A percentile compares a stretch with the other conserved stretches of the same genome.
Conservation (phyloP, 371 early-diverging fungal genomes). For the Mortierella sp. region DNA sequence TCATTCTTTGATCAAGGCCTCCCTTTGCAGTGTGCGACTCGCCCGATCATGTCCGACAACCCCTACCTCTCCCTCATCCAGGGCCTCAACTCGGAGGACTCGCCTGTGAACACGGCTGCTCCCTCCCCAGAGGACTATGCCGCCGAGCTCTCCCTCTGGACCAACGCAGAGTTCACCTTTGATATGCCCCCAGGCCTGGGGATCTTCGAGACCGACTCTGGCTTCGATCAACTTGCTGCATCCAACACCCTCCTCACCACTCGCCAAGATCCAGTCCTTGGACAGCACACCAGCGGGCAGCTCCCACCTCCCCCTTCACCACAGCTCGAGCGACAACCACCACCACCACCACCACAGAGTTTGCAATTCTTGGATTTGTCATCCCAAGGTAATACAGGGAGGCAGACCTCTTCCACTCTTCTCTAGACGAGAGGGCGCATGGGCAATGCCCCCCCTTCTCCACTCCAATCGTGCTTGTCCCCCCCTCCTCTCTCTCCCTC, state of each 20-base stretch:
- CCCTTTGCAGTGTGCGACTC: no score
- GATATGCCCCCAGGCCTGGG: slow-evolving; percentile 69
- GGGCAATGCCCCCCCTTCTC: slow-evolving; percentile 1
- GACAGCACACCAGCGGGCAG: neutral
- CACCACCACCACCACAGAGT: slow-evolving; percentile 3
- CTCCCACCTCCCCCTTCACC: no score
- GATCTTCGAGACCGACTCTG: slow-evolving; percentile 61
- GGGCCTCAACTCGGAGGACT: slow-evolving; percentile 45
- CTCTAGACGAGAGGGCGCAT: no score
- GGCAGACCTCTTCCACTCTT: no score
- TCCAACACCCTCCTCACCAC: slow-evolving; percentile 13
- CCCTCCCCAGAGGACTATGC: slow-evolving; percentile 45
- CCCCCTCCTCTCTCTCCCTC: neutral
- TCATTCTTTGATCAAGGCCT: no score
- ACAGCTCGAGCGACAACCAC: slow-evolving; percentile 3
- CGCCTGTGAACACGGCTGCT: slow-evolving; percentile 16
- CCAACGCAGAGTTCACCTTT: slow-evolving; percentile 73
- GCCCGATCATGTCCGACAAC: slow-evolving; percentile 42
- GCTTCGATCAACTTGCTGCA: slow-evolving; percentile 17
- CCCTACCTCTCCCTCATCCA: slow-evolving; percentile 32
- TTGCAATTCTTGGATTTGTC: slow-evolving; percentile 17
- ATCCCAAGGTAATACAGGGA: slow-evolving; percentile 1
- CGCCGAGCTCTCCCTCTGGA: slow-evolving; percentile 57
- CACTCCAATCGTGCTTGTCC: neutral
- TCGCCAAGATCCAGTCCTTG: slow-evolving; percentile 6